Conservation (phyloP, 768 basidiomycete genomes). For the Cyathus striatus region DNA sequence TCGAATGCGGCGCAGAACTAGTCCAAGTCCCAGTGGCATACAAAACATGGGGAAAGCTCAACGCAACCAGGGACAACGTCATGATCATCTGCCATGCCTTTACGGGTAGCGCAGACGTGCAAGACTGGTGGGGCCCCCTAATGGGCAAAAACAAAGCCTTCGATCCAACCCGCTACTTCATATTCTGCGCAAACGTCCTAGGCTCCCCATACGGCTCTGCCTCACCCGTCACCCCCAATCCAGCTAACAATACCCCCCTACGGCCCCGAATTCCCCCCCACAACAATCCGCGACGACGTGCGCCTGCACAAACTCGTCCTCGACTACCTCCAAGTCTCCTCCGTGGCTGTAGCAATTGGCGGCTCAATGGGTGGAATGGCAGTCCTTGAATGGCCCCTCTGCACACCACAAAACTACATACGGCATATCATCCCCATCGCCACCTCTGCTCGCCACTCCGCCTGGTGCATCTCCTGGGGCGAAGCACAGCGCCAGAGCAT, state of each 20-base stretch:
- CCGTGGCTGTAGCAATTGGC: conserved; percentile 87
- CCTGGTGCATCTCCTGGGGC: conserved; percentile 99
- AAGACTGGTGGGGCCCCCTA: conserved; percentile 98
- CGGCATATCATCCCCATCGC: conserved; percentile 86
- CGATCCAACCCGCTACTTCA: conserved; percentile 85
- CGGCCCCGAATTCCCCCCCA: conserved; percentile 92
- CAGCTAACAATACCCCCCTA: conserved; percentile 72
- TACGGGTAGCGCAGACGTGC: conserved; percentile 94
- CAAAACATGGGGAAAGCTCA: conserved; percentile 94
- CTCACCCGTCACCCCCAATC: conserved; percentile 80
- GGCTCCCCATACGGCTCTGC: conserved; percentile 95
- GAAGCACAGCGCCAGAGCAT: conserved; percentile 96
- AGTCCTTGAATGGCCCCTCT: conserved; percentile 92
- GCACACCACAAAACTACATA: conserved; percentile 72
- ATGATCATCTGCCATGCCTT: conserved; percentile 99
- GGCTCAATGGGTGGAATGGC: conserved; percentile 99
- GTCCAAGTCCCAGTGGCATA: conserved; percentile 84
- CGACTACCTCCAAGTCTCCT: conserved; percentile 71
- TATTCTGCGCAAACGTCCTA: conserved; percentile 90
- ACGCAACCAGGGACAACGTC: conserved; percentile 74
- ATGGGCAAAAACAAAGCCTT: conserved; percentile 91
- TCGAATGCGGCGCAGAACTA: conserved; percentile 76
- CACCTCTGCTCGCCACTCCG: conserved; percentile 93
- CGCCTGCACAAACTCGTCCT: conserved; percentile 85
- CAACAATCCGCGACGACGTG: conserved; percentile 91